phyloP scores from a whole-genome alignment of 2,329 filamentous ascomycete species.

The Cryphonectria japonica region DNA sequence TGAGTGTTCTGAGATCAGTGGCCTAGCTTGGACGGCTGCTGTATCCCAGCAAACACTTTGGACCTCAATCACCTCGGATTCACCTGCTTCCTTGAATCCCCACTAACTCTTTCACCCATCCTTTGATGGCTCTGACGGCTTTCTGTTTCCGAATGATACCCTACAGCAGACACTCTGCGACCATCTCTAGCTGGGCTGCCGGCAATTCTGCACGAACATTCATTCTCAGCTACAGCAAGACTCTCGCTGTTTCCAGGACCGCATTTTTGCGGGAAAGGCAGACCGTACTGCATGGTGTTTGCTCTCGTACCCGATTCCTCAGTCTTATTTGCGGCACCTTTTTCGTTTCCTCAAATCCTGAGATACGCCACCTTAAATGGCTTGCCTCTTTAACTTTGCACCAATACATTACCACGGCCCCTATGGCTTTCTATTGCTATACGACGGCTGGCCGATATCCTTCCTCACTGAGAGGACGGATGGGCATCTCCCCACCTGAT shows the following conservation, averaged over 20 bases:
- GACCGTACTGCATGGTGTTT: neutral
- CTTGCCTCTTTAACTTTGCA: neutral
- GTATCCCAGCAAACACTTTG: neutral
- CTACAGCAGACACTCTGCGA: neutral
- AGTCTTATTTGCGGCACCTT: neutral
- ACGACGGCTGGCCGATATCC: neutral
- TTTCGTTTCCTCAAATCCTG: neutral
- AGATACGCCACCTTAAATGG: neutral
- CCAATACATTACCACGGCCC: neutral
- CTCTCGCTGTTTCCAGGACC: neutral
- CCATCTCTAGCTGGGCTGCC: neutral
- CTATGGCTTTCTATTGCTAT: neutral
- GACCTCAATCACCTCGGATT: neutral
- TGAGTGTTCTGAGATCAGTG: neutral
- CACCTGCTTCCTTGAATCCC: neutral
- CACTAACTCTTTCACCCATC: neutral
- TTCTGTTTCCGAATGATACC: neutral
- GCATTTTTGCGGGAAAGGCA: neutral
- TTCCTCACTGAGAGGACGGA: neutral
- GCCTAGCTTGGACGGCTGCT: constrained; percentile 6
- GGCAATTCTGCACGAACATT: neutral
- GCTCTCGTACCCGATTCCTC: neutral
- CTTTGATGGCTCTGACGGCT: neutral
- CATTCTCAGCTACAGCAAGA: neutral
- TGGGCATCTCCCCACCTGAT: neutral